Percentiles rank a stretch among this genome's conserved stretches.
Evolutionary conservation across 805 yeast genomes (phyloP).

Genomic region (Ogataea henricii): DNA sequence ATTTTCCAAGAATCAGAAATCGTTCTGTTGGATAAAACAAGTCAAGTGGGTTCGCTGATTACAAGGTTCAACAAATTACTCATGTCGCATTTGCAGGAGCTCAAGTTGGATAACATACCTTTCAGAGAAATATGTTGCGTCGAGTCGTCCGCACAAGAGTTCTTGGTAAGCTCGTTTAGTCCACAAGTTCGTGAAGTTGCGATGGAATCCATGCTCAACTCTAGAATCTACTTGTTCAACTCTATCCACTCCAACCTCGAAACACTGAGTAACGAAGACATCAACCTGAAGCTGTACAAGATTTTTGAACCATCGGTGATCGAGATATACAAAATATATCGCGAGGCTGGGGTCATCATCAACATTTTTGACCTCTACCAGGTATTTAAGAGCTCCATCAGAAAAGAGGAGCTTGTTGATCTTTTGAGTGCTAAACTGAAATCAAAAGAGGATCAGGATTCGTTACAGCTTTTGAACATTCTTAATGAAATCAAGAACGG

Average conservation of each 20-base stretch:
- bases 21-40: conserved; percentile 5
- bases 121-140: conserved; percentile 48
- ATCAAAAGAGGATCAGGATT: not conserved
- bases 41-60: conserved; percentile 16
- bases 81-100: conserved; percentile 22
- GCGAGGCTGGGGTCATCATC: conserved; percentile 71
- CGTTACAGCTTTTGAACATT: not conserved
- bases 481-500: conserved; percentile 34
- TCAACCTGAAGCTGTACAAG: conserved; percentile 34
- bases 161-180: conserved; percentile 40
- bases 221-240: conserved; percentile 34
- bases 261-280: conserved; percentile 7
- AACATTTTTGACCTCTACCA: conserved; percentile 38
- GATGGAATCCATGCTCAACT: conserved; percentile 44
- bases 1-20: conserved; percentile 17
- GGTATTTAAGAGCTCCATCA: conserved; percentile 38
- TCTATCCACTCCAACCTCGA: conserved; percentile 25
- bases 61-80: conserved; percentile 20
- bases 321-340: conserved; percentile 64
- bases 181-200: conserved; percentile 46
- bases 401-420: conserved; percentile 19
- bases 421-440: conserved; percentile 15
- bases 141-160: conserved; percentile 23
- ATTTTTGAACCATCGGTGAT: conserved; percentile 51
- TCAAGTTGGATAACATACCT: conserved; percentile 30